phyloP scores from a whole-genome alignment of 208 protist genomes.

The Polymyxa betae region DNA sequence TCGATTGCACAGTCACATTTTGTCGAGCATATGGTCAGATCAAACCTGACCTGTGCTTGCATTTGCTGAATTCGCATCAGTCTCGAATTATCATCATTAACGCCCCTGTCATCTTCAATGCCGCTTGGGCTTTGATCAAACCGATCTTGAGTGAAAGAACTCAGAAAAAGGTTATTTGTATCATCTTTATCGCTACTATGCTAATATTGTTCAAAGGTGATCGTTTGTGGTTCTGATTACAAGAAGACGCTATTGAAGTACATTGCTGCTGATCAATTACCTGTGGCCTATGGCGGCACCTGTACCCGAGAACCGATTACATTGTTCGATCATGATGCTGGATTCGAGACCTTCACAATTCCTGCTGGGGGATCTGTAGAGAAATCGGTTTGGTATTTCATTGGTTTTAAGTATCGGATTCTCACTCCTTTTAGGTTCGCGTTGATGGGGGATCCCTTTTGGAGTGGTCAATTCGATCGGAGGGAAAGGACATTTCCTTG shows the following conservation, averaged over 20 bases:
- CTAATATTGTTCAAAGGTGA: slow-evolving; percentile 6
- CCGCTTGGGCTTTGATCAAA: neutral
- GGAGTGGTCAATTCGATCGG: slow-evolving; percentile 14
- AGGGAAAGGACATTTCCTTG: neutral
- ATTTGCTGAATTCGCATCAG: neutral
- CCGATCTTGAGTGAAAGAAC: slow-evolving; percentile 32
- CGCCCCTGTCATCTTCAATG: slow-evolving; percentile 16
- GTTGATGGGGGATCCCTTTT: neutral
- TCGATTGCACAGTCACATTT: slow-evolving; percentile 18
- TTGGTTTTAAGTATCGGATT: neutral
- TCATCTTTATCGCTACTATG: neutral
- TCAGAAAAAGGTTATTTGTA: slow-evolving; percentile 20
- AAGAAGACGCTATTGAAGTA: slow-evolving; percentile 30
- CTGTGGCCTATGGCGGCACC: neutral
- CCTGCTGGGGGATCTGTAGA: neutral
- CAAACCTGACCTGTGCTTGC: neutral
- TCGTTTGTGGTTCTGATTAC: slow-evolving; percentile 13
- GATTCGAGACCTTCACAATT: slow-evolving; percentile 25
- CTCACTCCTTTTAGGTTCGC: neutral
- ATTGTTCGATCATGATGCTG: slow-evolving; percentile 1
- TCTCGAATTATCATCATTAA: slow-evolving; percentile 15
- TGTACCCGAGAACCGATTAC: neutral
- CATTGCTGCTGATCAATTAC: slow-evolving; percentile 9
- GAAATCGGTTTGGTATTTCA: neutral
- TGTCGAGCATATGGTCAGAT: slow-evolving; percentile 42